These are phyloP conservation scores for Teunomyces panamensis DNA, from an alignment of 805 yeast genomes.

Conservation along the genomic window DNA sequence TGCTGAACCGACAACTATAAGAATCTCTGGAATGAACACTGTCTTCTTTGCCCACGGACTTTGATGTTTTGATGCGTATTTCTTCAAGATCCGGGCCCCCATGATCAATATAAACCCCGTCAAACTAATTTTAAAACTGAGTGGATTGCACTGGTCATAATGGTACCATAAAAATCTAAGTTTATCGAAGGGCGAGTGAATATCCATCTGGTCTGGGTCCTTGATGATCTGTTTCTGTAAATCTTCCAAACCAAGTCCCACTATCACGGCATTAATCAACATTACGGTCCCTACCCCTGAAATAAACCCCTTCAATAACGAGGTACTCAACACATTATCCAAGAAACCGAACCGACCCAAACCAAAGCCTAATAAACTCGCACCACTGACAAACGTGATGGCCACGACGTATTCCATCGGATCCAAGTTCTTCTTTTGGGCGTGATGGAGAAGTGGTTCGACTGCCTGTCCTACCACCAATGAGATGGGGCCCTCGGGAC, in stretches of 20 bases:
- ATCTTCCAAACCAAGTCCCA: constrained; percentile 63
- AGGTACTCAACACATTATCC: constrained; percentile 40
- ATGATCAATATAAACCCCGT: constrained; percentile 49
- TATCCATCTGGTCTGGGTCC: constrained; percentile 33
- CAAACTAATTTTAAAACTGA: constrained; percentile 63
- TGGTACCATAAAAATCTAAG: constrained; percentile 53
- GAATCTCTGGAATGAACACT: constrained; percentile 80
- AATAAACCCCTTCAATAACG: constrained; percentile 42
- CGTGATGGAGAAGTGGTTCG: constrained; percentile 40
- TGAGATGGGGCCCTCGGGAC: constrained; percentile 46
- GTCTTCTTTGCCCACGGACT: constrained; percentile 29
- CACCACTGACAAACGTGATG: constrained; percentile 74
- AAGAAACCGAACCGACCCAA: constrained; percentile 29
- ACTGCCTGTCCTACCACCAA: constrained; percentile 47
- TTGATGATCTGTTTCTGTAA: constrained; percentile 38
- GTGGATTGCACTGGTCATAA: constrained; percentile 45
- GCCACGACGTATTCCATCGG: constrained; percentile 58
- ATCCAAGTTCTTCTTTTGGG: constrained; percentile 26
- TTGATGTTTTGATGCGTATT: constrained; percentile 20
- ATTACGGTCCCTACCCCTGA: constrained; percentile 45
- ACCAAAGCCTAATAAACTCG: constrained; percentile 68
- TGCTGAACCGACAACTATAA: constrained; percentile 64
- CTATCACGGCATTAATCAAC: constrained; percentile 61
- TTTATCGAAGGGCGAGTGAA: constrained; percentile 68
- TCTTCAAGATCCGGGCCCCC: constrained; percentile 39